phyloP scores from a whole-genome alignment of 1,139 yeast species.

The Citeromyces siamensis region DNA sequence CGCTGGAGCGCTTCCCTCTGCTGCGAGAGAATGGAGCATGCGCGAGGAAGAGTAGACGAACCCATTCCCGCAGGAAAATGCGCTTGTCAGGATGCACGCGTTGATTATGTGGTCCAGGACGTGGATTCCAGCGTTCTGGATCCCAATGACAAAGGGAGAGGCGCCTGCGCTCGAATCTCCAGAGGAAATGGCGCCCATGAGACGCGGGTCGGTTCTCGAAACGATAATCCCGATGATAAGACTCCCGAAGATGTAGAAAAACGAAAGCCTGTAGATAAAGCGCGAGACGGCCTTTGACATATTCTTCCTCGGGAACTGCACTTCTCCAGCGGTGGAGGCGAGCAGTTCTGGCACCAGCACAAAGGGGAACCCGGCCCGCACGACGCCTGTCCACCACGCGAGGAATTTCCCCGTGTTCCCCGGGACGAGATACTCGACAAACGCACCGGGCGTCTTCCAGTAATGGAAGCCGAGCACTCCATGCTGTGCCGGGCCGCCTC shows the following conservation, averaged over 20 bases:
- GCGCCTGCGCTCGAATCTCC: slow-evolving; percentile 29
- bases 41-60: slow-evolving; percentile 24
- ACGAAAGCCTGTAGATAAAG: slow-evolving; percentile 28
- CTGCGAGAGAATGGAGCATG: slow-evolving; percentile 27
- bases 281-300: slow-evolving; percentile 38
- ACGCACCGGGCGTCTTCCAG: slow-evolving; percentile 53
- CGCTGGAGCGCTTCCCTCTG: slow-evolving; percentile 49
- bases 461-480: slow-evolving; percentile 42
- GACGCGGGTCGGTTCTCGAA: slow-evolving; percentile 20
- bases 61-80: slow-evolving; percentile 28
- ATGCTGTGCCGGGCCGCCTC: slow-evolving; percentile 25
- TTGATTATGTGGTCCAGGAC: slow-evolving; percentile 25
- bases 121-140: slow-evolving; percentile 22
- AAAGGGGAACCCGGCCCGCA: slow-evolving; percentile 7
- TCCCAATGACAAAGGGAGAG: slow-evolving; percentile 39
- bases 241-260: slow-evolving; percentile 32
- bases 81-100: slow-evolving; percentile 28
- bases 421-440: slow-evolving; percentile 20
- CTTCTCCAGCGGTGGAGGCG: slow-evolving; percentile 57
- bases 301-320: slow-evolving; percentile 41
- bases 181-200: slow-evolving; percentile 19
- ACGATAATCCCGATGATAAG: slow-evolving; percentile 34
- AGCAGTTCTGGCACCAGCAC: slow-evolving; percentile 12
- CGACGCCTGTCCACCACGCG: slow-evolving; percentile 6
- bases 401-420: slow-evolving; percentile 6